Conservation (phyloP, 805 yeast genomes). For the Ogataea kodamae region DNA sequence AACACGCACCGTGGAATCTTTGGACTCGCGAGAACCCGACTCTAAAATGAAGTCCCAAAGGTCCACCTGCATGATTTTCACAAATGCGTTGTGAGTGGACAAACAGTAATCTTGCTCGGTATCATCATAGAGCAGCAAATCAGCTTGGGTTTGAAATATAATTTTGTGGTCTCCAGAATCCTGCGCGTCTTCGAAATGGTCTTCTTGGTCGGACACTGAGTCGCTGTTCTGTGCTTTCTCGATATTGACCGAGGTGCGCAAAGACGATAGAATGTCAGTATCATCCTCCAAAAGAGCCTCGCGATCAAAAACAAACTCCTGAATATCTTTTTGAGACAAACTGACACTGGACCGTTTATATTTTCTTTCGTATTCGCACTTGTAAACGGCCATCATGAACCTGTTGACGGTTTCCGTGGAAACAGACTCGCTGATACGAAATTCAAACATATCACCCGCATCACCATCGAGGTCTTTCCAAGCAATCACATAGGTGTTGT, state of each 20-base stretch:
- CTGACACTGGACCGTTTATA: conserved; percentile 51
- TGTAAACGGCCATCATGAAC: conserved; percentile 59
- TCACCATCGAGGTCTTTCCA: conserved; percentile 91
- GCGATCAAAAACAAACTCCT: conserved; percentile 50
- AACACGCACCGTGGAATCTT: conserved; percentile 36
- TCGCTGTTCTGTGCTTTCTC: conserved; percentile 3
- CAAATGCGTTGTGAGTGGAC: conserved; percentile 35
- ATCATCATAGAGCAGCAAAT: conserved; percentile 59
- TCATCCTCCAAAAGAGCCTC: conserved; percentile 24
- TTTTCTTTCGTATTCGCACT: conserved; percentile 74
- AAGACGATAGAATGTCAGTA: conserved; percentile 18
- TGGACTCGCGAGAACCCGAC: conserved; percentile 29
- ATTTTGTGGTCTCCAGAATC: conserved; percentile 24
- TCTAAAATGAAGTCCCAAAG: conserved; percentile 54
- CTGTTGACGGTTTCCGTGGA: conserved; percentile 52
- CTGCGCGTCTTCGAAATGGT: conserved; percentile 31
- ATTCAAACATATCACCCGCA: conserved; percentile 78
- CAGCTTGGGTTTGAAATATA: conserved; percentile 21
- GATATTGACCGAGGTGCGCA: conserved; percentile 18
- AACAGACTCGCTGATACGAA: conserved; percentile 63
- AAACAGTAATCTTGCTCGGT: conserved; percentile 43
- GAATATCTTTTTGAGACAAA: conserved; percentile 45
- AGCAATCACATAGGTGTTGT: conserved; percentile 52
- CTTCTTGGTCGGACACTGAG: conserved; percentile 19
- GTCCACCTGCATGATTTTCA: conserved; percentile 42